Percentiles rank a stretch among this genome's conserved stretches.
phyloP scores from a whole-genome alignment of 345 rosid species.

The Ceriops zippeliana region DNA sequence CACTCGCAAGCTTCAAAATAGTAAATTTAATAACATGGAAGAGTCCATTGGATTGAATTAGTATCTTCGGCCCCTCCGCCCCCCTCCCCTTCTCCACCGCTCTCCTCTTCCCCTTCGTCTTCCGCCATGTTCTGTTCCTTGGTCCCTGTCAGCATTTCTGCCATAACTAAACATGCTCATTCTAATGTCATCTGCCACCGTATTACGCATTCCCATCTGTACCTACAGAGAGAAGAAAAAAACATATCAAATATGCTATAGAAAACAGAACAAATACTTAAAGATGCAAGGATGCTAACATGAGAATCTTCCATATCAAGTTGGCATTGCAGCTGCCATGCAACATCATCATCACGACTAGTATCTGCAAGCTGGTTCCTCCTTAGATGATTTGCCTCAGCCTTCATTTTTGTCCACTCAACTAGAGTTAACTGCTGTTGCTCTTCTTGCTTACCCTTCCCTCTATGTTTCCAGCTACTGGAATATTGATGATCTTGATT shows the following conservation, averaged over 20 bases:
- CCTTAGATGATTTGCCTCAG: constrained; percentile 29
- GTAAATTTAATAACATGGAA: background rate
- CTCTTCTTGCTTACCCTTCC: constrained; percentile 60
- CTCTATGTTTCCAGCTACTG: constrained; percentile 49
- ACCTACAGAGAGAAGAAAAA: constrained; percentile 33
- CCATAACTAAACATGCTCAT: constrained; percentile 71
- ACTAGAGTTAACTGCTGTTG: constrained; percentile 52
- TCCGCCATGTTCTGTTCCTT: constrained; percentile 40
- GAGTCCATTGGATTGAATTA: background rate
- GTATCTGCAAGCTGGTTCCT: constrained; percentile 39
- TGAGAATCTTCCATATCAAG: constrained; percentile 73
- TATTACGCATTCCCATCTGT: constrained; percentile 35
- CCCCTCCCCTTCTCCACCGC: background rate
- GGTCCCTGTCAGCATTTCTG: constrained; percentile 34
- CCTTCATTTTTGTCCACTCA: constrained; percentile 70
- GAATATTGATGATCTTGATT: constrained; percentile 32
- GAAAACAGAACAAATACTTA: background rate
- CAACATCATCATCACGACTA: constrained; percentile 68
- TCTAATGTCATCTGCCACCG: constrained; percentile 57
- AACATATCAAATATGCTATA: background rate
- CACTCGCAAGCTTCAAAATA: background rate
- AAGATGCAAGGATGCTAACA: constrained; percentile 36
- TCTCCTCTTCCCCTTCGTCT: constrained; percentile 44
- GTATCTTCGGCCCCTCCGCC: background rate
- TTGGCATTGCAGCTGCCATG: constrained; percentile 78